These are phyloP conservation scores for Fusarium verticillioides DNA, from an alignment of 2,329 filamentous ascomycete species.

Conservation along the genomic window DNA sequence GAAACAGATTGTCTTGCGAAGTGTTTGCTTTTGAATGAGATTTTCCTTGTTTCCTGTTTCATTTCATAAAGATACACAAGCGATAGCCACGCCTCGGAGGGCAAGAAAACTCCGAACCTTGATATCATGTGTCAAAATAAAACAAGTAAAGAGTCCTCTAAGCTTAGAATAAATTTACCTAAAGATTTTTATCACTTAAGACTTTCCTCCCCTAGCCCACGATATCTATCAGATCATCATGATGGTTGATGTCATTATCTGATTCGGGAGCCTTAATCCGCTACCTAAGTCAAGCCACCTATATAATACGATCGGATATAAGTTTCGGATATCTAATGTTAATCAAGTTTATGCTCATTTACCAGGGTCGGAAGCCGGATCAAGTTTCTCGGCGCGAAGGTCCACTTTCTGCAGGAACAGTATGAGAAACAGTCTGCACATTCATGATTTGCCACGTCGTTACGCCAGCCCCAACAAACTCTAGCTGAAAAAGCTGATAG, in stretches of 20 bases:
- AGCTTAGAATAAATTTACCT: too few relatives aligned
- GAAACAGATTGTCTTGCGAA: neutral
- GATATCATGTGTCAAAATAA: too few relatives aligned
- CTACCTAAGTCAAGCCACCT: neutral
- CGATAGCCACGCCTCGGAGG: neutral
- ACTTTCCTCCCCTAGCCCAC: too few relatives aligned
- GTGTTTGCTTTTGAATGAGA: neutral
- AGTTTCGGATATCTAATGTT: neutral
- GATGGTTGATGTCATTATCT: neutral
- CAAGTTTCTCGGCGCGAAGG: neutral
- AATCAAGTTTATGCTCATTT: neutral
- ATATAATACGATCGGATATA: neutral
- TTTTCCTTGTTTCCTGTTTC: neutral
- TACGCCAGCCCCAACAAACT: neutral
- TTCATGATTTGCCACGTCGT: neutral
- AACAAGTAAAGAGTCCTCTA: too few relatives aligned
- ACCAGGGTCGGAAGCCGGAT: neutral
- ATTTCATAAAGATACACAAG: neutral
- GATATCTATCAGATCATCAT: neutral
- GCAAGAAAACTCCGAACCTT: too few relatives aligned
- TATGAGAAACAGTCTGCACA: neutral
- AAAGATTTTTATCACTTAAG: too few relatives aligned
- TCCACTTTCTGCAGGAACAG: slow-evolving; percentile 12
- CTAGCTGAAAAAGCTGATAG: neutral
- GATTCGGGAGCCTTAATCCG: neutral